Conservation (phyloP, 2,329 filamentous ascomycete species). For the Alternaria sp. region DNA sequence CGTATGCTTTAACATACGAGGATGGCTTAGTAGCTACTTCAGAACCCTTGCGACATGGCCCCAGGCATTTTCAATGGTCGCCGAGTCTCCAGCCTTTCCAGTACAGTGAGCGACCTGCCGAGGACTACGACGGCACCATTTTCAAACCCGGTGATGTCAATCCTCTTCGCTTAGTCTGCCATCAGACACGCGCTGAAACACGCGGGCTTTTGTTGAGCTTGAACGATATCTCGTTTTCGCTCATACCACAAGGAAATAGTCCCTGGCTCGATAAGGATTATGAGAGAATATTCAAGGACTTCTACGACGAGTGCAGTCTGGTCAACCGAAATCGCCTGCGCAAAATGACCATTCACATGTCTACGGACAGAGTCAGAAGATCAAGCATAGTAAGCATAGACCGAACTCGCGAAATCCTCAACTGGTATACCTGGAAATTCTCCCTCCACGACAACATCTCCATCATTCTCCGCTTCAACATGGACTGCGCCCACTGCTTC, state of each 20-base stretch:
- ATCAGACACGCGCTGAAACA: neutral
- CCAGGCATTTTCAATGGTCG: neutral
- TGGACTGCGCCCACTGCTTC: neutral
- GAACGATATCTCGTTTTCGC: neutral
- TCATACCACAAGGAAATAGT: neutral
- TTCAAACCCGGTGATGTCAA: neutral
- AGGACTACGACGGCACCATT: neutral
- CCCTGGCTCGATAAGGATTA: neutral
- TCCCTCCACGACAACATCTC: neutral
- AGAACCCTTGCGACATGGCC: neutral
- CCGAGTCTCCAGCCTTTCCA: neutral
- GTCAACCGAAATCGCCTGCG: neutral
- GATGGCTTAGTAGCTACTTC: neutral
- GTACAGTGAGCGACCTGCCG: neutral
- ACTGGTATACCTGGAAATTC: neutral
- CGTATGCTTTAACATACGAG: neutral
- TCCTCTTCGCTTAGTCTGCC: neutral
- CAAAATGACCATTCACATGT: neutral
- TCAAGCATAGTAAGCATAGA: neutral
- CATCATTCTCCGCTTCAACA: neutral
- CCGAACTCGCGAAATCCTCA: neutral
- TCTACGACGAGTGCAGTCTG: neutral
- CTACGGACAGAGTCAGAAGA: neutral
- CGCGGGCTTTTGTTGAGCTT: neutral
- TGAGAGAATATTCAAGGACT: neutral